phyloP scores from a whole-genome alignment of 2,329 filamentous ascomycete species.

The Didymella keratinophila region DNA sequence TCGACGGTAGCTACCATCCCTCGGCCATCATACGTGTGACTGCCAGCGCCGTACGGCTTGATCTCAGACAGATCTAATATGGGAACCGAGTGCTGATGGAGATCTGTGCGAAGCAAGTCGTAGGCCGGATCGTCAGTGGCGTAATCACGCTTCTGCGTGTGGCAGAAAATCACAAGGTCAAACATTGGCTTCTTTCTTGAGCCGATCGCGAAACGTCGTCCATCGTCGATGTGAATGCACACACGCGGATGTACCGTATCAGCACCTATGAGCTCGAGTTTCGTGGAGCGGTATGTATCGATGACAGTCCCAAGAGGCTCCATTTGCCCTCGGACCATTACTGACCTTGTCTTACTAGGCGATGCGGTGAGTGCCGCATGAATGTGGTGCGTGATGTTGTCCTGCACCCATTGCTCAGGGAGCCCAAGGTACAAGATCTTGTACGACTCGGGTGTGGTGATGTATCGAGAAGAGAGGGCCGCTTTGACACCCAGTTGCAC shows the following conservation, averaged over 20 bases:
- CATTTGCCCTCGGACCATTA: slow-evolving; percentile 46
- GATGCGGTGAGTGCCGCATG: slow-evolving; percentile 43
- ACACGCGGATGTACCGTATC: neutral
- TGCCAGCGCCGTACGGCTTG: slow-evolving; percentile 37
- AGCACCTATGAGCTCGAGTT: slow-evolving; percentile 24
- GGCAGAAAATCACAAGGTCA: slow-evolving; percentile 47
- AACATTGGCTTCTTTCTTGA: slow-evolving; percentile 23
- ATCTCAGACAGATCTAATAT: slow-evolving; percentile 43
- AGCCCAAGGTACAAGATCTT: slow-evolving; percentile 46
- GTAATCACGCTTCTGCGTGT: slow-evolving; percentile 24
- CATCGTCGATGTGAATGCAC: slow-evolving; percentile 29
- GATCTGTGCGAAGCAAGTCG: slow-evolving; percentile 34
- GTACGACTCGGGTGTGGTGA: slow-evolving; percentile 41
- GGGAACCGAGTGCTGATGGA: slow-evolving; percentile 37
- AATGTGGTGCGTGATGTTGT: slow-evolving; percentile 41
- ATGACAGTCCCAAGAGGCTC: slow-evolving; percentile 43
- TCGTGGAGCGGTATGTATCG: slow-evolving; percentile 38
- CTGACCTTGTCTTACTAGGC: slow-evolving; percentile 44
- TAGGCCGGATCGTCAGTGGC: slow-evolving; percentile 27
- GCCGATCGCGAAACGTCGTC: slow-evolving; percentile 34
- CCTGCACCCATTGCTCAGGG: slow-evolving; percentile 41
- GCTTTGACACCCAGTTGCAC: slow-evolving; percentile 42
- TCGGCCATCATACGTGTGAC: slow-evolving; percentile 28
- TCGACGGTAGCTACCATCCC: slow-evolving; percentile 45
- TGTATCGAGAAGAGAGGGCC: slow-evolving; percentile 34